Evolutionary conservation across 495 filamentous ascomycete genomes (phyloP), one percentile per base, ranked within the genome.

Genomic region (Usnea hakonensis): DNA sequence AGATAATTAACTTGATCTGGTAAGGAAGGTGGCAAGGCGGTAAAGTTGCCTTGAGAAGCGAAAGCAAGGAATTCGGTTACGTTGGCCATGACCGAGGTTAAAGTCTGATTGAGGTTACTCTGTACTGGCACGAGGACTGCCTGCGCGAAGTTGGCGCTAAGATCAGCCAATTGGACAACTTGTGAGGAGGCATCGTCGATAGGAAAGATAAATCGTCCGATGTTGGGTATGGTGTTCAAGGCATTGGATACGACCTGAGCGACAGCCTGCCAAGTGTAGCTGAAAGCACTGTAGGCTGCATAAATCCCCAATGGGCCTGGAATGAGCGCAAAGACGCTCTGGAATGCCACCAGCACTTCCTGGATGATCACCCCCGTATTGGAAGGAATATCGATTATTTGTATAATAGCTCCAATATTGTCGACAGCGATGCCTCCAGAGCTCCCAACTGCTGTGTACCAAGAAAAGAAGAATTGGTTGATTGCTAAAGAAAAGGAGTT

Each of bases 11-110:
- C 17, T 23, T 59, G 36, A 23, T 30, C 50, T 52, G 48, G 33
- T 10, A 53, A 21, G n/a, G 40, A 40, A 14, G 33, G 62, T 21
- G 46, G 40, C 30, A 28, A 19, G 11, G 36, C 43, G n/a, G 44
- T 46, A 14, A 64, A 64, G 21, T 55, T 64, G 9, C 55, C 62
- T 55, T 64, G 62, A 5, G 28, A 28, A 19, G 56, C 44, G 35
- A 64, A 64, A 43, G 62, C 62, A 8, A 64, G n/a, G 44, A 64
- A 64, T 21, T 64, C 62, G 1, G 48, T 37, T n/a, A 21, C 33
- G 23, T 60, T 64, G 30, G 44, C 21, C 56, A 55, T 58, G 33
- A 64, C 56, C 17, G 19, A 41, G 40, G 21, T 37, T 9, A 64
- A 44, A 14, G 62, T 60, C 46, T 35, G 19, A 32, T 55, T 60